Evolutionary conservation across 208 protist genomes (phyloP).

Genomic region (Crithidia brevicula): DNA sequence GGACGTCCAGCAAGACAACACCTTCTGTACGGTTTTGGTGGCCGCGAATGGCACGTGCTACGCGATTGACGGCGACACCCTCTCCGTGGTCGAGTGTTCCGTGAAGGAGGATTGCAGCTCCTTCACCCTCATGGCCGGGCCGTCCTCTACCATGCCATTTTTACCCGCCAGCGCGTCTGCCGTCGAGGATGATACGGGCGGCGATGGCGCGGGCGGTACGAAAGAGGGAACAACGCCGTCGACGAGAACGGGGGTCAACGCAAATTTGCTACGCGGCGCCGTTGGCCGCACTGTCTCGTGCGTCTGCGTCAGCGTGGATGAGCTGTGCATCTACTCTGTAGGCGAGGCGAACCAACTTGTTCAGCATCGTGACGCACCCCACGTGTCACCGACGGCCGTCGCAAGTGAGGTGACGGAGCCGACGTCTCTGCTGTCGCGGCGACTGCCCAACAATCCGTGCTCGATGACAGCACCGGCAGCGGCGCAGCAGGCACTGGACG

Average conservation of each 20-base stretch:
- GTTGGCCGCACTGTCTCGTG: constrained; percentile 49
- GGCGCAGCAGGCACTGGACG: too few relatives aligned
- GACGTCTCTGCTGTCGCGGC: constrained; percentile 14
- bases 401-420: neutral
- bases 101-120: constrained; percentile 74
- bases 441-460: neutral
- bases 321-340: constrained; percentile 73
- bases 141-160: constrained; percentile 27
- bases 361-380: constrained; percentile 13
- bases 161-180: too few relatives aligned
- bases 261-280: constrained; percentile 13
- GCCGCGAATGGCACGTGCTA: constrained; percentile 69
- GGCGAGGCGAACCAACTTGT: constrained; percentile 43
- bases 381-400: neutral
- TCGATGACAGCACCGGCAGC: neutral
- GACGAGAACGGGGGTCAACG: neutral
- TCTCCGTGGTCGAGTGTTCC: constrained; percentile 54
- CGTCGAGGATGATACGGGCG: too few relatives aligned
- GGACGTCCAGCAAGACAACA: constrained; percentile 30
- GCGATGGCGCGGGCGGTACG: too few relatives aligned
- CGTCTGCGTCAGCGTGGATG: constrained; percentile 77
- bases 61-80: constrained; percentile 49
- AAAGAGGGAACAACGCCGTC: neutral
- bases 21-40: constrained; percentile 70
- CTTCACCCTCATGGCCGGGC: constrained; percentile 68